These are phyloP conservation scores for Helenozyma baotianmanensis DNA, from an alignment of 805 yeast species.

Conservation along the genomic window DNA sequence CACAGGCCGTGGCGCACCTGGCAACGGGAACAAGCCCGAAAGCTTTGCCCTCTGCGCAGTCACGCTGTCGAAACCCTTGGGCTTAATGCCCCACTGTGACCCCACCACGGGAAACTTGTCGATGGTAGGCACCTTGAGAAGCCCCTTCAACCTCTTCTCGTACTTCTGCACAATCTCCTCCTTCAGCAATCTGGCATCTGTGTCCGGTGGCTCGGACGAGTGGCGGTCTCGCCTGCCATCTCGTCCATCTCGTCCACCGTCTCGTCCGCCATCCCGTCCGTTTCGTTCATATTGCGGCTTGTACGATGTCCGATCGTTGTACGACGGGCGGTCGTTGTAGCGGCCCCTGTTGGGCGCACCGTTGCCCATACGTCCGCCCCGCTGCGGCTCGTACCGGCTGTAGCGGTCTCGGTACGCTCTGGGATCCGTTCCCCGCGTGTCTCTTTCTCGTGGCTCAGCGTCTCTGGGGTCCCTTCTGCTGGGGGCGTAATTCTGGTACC, in stretches of 20 bases:
- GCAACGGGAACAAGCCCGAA: slow-evolving; percentile 72
- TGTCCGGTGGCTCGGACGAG: slow-evolving; percentile 5
- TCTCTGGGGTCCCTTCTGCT: slow-evolving; percentile 1
- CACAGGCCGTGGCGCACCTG: slow-evolving; percentile 43
- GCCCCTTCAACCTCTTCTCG: slow-evolving; percentile 24
- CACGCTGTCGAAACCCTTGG: slow-evolving; percentile 68
- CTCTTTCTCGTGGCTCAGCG: slow-evolving; percentile 8
- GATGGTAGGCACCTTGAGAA: slow-evolving; percentile 42
- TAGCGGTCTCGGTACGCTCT: slow-evolving; percentile 2
- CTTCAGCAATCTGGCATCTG: slow-evolving; percentile 14
- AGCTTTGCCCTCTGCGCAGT: slow-evolving; percentile 74
- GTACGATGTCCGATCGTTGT: no score
- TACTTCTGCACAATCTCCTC: slow-evolving; percentile 20
- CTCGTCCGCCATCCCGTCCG: slow-evolving; percentile 11
- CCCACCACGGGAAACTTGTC: slow-evolving; percentile 46
- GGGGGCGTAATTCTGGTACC: no score
- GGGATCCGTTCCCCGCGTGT: slow-evolving; percentile 11
- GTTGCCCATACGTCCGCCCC: no score
- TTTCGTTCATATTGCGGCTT: not conserved
- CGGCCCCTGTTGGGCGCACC: no score
- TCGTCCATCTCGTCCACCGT: slow-evolving; percentile 14
- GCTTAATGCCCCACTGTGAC: slow-evolving; percentile 67
- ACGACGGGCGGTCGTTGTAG: no score
- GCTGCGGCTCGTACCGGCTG: not conserved
- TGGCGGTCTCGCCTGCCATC: slow-evolving; percentile 12